Conservation (phyloP, 441 rosid species). For the Populus hybrid region DNA sequence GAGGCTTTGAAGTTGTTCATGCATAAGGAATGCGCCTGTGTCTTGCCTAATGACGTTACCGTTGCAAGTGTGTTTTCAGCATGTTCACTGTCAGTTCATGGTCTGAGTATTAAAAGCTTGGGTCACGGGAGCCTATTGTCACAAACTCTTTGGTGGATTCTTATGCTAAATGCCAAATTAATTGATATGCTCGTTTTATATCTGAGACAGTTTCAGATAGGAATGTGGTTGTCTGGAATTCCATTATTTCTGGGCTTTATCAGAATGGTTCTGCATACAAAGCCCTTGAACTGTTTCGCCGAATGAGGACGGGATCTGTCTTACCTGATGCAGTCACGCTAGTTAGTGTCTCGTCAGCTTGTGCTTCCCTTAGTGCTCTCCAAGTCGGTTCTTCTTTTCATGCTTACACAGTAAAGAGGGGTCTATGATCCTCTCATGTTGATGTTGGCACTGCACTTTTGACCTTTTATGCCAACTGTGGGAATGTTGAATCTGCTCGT, state of each 20-base stretch:
- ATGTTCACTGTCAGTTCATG: conserved; percentile 57
- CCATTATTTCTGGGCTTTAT: conserved; percentile 71
- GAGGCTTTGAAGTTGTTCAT: conserved; percentile 52
- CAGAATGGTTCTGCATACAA: conserved; percentile 60
- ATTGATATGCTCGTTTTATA: conserved; percentile 48
- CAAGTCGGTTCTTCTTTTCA: conserved; percentile 63
- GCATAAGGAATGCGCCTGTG: conserved; percentile 35
- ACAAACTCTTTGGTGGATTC: conserved; percentile 58
- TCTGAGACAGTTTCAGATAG: conserved; percentile 58
- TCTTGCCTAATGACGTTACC: conserved; percentile 50
- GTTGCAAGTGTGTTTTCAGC: conserved; percentile 53
- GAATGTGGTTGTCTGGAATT: conserved; percentile 73
- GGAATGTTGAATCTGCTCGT: conserved; percentile 45
- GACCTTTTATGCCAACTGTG: conserved; percentile 79
- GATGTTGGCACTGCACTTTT: conserved; percentile 76
- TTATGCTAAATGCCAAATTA: conserved; percentile 67
- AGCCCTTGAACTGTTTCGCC: conserved; percentile 62
- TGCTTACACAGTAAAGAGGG: conserved; percentile 52
- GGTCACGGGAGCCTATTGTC: conserved; percentile 42
- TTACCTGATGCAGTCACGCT: conserved; percentile 71
- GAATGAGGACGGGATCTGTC: conserved; percentile 44
- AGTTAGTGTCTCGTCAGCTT: conserved; percentile 69
- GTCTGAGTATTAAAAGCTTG: conserved; percentile 46
- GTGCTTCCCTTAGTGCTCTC: conserved; percentile 58
- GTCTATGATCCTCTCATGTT: conserved; percentile 50